phyloP scores from a whole-genome alignment of 768 basidiomycete species.

The Boletus vinaceobasis region DNA sequence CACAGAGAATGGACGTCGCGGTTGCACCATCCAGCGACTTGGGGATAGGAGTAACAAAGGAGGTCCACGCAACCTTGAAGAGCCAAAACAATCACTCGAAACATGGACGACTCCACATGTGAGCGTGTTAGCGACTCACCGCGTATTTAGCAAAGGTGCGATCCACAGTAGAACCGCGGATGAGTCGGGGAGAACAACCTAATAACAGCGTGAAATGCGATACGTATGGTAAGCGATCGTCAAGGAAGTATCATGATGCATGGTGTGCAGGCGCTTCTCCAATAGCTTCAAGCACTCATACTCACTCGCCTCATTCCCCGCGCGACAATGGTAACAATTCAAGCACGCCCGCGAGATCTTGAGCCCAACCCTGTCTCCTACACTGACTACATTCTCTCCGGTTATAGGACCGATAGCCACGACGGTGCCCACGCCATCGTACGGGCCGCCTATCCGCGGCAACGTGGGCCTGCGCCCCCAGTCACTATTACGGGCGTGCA shows the following conservation, averaged over 20 bases:
- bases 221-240: too few relatives aligned
- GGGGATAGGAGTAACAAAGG: slow-evolving; percentile 46
- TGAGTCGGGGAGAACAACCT: slow-evolving; percentile 9
- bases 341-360: slow-evolving; percentile 41
- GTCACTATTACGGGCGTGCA: slow-evolving; percentile 40
- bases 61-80: slow-evolving; percentile 30
- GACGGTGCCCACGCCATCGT: slow-evolving; percentile 45
- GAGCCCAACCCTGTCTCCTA: slow-evolving; percentile 43
- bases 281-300: background rate
- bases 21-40: slow-evolving; percentile 35
- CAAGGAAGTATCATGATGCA: background rate
- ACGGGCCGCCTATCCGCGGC: slow-evolving; percentile 39
- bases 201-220: background rate
- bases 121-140: too few relatives aligned
- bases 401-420: slow-evolving; percentile 42
- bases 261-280: background rate
- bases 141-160: slow-evolving; percentile 44
- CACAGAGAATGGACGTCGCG: slow-evolving; percentile 45
- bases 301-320: slow-evolving; percentile 34
- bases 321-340: slow-evolving; percentile 39
- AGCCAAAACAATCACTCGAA: background rate
- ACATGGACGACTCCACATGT: too few relatives aligned
- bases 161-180: slow-evolving; percentile 39
- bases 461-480: slow-evolving; percentile 31
- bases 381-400: slow-evolving; percentile 24